Conservation (phyloP, 1,284 basidiomycete species). For the Kwoniella shivajii region DNA sequence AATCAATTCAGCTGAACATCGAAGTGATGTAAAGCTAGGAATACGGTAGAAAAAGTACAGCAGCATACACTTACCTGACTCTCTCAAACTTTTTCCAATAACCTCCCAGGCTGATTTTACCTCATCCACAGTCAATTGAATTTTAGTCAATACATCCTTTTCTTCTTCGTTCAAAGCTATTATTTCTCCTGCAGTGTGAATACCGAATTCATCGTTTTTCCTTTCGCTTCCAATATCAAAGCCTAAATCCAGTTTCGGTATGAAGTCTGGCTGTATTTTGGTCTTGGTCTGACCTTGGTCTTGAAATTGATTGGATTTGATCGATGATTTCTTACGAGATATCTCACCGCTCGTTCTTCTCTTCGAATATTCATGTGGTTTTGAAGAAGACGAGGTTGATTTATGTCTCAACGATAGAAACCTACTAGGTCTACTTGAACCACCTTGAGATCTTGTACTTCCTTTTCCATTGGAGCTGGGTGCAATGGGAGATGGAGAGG, state of each 20-base stretch:
- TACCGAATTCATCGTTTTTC: slow-evolving; percentile 20
- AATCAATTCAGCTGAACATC: too few species aligned
- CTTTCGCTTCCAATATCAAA: slow-evolving; percentile 15
- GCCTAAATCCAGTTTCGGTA: slow-evolving; percentile 23
- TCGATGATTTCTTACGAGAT: too few species aligned
- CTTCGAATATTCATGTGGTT: neutral
- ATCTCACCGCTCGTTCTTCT: neutral
- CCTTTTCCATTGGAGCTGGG: neutral
- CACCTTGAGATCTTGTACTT: neutral
- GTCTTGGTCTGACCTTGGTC: too few species aligned
- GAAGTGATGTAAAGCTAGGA: neutral
- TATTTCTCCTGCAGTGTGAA: slow-evolving; percentile 31
- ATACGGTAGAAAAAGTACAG: neutral
- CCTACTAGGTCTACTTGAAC: neutral
- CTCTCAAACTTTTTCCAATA: slow-evolving; percentile 35
- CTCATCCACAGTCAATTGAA: slow-evolving; percentile 30
- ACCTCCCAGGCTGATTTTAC: slow-evolving; percentile 36
- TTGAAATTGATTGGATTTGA: too few species aligned
- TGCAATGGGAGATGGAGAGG: neutral
- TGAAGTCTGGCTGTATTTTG: too few species aligned
- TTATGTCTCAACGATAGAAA: slow-evolving; percentile 1
- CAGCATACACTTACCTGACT: slow-evolving; percentile 29
- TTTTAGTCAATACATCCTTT: slow-evolving; percentile 24
- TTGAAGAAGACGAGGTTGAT: too few species aligned
- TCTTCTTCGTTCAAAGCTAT: slow-evolving; percentile 30